A percentile compares a stretch with the other conserved stretches of the same genome.
These are phyloP conservation scores for Vaccinium myrtillus DNA, from an alignment of 148 eudicot genomes.

Conservation along the genomic window DNA sequence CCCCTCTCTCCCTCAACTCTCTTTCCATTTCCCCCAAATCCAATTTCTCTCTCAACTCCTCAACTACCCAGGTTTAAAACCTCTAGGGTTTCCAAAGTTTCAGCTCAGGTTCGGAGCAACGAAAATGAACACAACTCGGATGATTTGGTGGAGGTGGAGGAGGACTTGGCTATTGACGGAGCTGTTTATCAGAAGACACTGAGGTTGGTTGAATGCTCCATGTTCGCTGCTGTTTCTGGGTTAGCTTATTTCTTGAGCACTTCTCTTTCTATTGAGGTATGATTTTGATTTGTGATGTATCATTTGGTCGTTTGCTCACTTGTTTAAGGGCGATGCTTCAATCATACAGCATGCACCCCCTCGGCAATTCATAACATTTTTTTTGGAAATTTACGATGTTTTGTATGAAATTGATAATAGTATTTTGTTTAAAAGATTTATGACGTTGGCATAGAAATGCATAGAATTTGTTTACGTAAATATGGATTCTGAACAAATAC, in stretches of 20 bases:
- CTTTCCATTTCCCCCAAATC: conserved; percentile 11
- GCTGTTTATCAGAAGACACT: conserved; percentile 66
- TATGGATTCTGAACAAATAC: no score
- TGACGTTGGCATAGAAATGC: no score
- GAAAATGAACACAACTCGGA: conserved; percentile 16
- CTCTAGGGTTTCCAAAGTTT: conserved; percentile 24
- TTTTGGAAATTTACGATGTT: background rate
- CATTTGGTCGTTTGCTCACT: background rate
- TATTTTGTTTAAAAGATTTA: background rate
- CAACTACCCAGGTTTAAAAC: conserved; percentile 1
- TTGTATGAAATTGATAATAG: background rate
- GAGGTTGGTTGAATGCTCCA: conserved; percentile 89
- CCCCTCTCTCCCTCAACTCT: background rate
- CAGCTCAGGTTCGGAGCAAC: conserved; percentile 25
- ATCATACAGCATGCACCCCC: background rate
- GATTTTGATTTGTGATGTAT: background rate
- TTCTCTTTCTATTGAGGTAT: conserved; percentile 84
- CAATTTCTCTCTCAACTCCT: conserved; percentile 4
- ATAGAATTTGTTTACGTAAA: no score
- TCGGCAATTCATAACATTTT: background rate
- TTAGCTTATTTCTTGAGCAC: conserved; percentile 74
- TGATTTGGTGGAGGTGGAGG: conserved; percentile 29
- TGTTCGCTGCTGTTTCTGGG: conserved; percentile 89
- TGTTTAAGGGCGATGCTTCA: background rate
- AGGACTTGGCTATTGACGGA: conserved; percentile 61